Evolutionary conservation across 768 basidiomycete genomes (phyloP), one percentile per base, ranked within the genome.

Genomic region (Termitomyces sp.): DNA sequence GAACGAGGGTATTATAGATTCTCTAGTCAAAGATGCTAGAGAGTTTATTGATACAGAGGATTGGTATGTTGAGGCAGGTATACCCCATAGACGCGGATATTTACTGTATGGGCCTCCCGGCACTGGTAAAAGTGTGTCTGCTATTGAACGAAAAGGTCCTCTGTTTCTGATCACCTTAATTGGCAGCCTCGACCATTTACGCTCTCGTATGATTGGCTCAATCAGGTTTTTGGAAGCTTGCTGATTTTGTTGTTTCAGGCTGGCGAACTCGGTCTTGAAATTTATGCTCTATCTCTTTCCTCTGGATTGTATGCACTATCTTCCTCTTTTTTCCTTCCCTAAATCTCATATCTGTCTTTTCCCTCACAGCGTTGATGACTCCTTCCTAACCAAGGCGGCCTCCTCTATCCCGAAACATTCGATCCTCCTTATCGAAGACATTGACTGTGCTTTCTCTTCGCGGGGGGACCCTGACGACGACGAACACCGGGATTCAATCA

Each of bases 231-330:
- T 36, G 48, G 50, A 6, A 10, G 14, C 29, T 26, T 31, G 27
- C 29, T 54, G 43, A 60, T 53, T 58, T 32, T 44, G 46, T 24
- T 46, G 20, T n/a, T 3, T 6, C 41, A 76, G 74, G 78, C 79
- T 6, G 79, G 80, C 6, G 90, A 90, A 67, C 75, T 95, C 10
- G 83, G 85, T 5, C 77, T 96, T n/a, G 91, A 94, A 69, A 92
- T 96, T 55, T 94, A 91, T 64, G 72, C 80, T 1, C 64, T 86
- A 14, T 82, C 82, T 0, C 69, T 85, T 0, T 74, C 81, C 0
- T 75, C 80, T 18, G 66, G 69, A 43, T 75, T 74, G 80, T 83
- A 64, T 36, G 76, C 69, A 26, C 47, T 12, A 24, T 14, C 31
- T 29, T 43, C 37, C 12, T 22, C 32, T 55, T 22, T 46, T 26